Evolutionary conservation across 805 yeast genomes (phyloP).

Genomic region (Blastobotrys chiropterorum): DNA sequence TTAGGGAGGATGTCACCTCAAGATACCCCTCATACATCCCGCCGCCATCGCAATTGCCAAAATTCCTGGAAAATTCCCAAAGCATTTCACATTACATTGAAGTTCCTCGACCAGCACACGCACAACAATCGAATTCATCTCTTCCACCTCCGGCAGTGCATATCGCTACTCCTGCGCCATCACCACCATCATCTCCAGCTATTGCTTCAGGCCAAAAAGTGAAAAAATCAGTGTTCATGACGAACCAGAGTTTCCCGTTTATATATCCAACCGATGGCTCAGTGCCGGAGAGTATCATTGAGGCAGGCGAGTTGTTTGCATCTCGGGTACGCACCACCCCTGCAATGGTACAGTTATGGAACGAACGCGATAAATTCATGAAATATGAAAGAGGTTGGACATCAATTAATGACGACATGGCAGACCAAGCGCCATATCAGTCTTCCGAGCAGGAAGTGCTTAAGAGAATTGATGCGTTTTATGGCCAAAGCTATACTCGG

Average conservation of each 20-base stretch:
- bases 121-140: conserved; percentile 38
- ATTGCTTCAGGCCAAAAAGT: conserved; percentile 27
- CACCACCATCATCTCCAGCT: conserved; percentile 60
- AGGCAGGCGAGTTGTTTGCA: conserved; percentile 66
- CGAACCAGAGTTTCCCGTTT: conserved; percentile 61
- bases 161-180: conserved; percentile 83
- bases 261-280: conserved; percentile 48
- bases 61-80: conserved; percentile 41
- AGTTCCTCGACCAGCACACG: conserved; percentile 46
- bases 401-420: conserved; percentile 21
- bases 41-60: conserved; percentile 43
- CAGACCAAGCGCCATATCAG: not conserved
- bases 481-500: conserved; percentile 44
- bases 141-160: conserved; percentile 54
- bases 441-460: conserved; percentile 32
- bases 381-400: conserved; percentile 64
- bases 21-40: conserved; percentile 69
- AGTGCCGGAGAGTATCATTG: conserved; percentile 70
- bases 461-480: conserved; percentile 54
- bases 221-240: conserved; percentile 43
- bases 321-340: conserved; percentile 59
- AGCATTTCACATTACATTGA: conserved; percentile 57
- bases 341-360: conserved; percentile 63
- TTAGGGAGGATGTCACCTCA: conserved; percentile 64
- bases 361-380: conserved; percentile 65